Evolutionary conservation across 257 asterid species (phyloP).

Genomic region (Solanum phureja): DNA sequence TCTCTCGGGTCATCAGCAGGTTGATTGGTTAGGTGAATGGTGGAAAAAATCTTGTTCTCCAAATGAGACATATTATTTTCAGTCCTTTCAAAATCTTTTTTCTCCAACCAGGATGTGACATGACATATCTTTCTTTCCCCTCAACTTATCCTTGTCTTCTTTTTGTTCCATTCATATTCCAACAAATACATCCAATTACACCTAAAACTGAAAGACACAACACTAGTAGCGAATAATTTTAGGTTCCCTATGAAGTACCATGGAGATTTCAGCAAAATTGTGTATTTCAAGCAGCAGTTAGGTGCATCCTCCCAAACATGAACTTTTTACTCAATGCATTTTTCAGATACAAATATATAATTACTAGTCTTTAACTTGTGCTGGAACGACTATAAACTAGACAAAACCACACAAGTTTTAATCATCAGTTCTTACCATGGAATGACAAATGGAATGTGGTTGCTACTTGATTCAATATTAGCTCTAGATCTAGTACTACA

Average conservation of each 20-base stretch:
- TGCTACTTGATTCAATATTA: background rate
- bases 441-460: background rate
- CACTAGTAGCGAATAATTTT: background rate
- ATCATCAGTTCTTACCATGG: background rate
- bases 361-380: background rate
- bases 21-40: background rate
- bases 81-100: background rate
- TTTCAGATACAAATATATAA: background rate
- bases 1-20: background rate
- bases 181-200: background rate
- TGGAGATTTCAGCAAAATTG: background rate
- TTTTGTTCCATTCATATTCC: background rate
- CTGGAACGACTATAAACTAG: background rate
- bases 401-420: background rate
- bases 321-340: background rate
- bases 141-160: background rate
- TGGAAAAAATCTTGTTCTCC: background rate
- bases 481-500: background rate
- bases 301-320: background rate
- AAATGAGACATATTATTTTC: background rate
- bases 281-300: background rate
- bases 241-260: background rate
- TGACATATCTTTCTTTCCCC: background rate
- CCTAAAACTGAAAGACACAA: background rate
- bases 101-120: background rate